Evolutionary conservation across 495 filamentous ascomycete species (phyloP).

Genomic region (Penicillium alfredii): DNA sequence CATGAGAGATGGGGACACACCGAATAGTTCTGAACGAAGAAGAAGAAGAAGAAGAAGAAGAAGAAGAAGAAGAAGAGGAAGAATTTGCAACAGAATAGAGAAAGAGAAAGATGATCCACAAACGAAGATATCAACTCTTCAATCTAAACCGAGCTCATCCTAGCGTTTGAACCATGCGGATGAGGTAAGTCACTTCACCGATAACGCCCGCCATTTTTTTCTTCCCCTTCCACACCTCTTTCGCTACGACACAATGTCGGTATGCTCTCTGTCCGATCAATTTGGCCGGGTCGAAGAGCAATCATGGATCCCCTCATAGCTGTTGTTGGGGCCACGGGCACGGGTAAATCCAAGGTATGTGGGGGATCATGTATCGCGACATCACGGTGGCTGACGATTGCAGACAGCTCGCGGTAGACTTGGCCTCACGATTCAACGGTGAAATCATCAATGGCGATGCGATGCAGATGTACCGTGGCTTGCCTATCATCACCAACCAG

Average conservation of each 20-base stretch:
- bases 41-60: not conserved
- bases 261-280: constrained; percentile 24
- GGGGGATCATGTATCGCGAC: not conserved
- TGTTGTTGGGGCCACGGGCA: constrained; percentile 88
- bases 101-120: not conserved
- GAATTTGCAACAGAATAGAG: not conserved
- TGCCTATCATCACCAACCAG: constrained; percentile 96
- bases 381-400: constrained; percentile 21
- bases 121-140: constrained; percentile 3
- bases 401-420: constrained; percentile 81
- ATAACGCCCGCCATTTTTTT: constrained; percentile 9
- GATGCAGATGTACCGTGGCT: constrained; percentile 94
- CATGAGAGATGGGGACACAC: no score
- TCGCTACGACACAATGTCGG: constrained; percentile 5
- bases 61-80: not conserved
- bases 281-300: constrained; percentile 12
- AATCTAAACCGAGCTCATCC: constrained; percentile 2
- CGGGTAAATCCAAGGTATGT: constrained; percentile 92
- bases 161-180: constrained; percentile 6
- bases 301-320: constrained; percentile 63
- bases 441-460: constrained; percentile 98
- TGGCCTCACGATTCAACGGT: constrained; percentile 78
- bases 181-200: constrained; percentile 20
- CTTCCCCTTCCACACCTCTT: not conserved
- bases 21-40: not conserved